Percentiles rank a stretch among this genome's conserved stretches.
Conservation (phyloP, 108 stramenopile genomes). For the Cylindrotheca closterium region DNA sequence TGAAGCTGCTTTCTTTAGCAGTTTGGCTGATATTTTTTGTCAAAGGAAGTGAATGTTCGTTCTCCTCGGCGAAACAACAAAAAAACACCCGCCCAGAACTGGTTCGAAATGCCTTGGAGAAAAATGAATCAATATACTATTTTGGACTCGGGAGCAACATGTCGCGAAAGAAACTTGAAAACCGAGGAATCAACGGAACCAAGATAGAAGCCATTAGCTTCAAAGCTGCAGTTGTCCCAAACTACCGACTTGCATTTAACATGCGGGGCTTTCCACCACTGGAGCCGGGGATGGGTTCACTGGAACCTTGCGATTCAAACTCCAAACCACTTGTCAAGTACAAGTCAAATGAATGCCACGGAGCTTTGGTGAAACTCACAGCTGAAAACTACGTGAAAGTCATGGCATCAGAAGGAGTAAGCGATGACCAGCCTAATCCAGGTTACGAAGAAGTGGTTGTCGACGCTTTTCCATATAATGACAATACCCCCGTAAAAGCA, state of each 20-base stretch:
- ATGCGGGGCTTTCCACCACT: constrained; percentile 53
- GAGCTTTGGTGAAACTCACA: constrained; percentile 42
- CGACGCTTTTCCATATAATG: constrained; percentile 25
- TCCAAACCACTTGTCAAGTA: constrained; percentile 31
- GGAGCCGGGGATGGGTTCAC: constrained; percentile 55
- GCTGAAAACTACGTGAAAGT: constrained; percentile 53
- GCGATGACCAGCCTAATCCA: constrained; percentile 11
- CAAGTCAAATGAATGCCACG: constrained; percentile 52
- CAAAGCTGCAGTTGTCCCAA: constrained; percentile 37
- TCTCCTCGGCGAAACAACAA: too few species aligned
- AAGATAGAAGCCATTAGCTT: constrained; percentile 36
- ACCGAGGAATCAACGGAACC: constrained; percentile 35
- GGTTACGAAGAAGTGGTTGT: constrained; percentile 54
- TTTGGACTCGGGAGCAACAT: constrained; percentile 59
- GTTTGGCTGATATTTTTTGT: too few species aligned
- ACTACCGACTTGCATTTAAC: constrained; percentile 55
- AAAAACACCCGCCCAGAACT: constrained; percentile 17
- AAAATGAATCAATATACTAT: constrained; percentile 40
- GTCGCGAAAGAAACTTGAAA: constrained; percentile 43
- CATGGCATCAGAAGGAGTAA: constrained; percentile 51
- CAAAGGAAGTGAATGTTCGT: too few species aligned
- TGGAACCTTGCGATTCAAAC: constrained; percentile 31
- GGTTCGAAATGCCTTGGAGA: constrained; percentile 26
- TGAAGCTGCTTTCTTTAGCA: too few species aligned
- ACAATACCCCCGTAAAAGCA: constrained; percentile 40